Conservation (phyloP, 2,329 filamentous ascomycete genomes). For the Xylaria sp. region DNA sequence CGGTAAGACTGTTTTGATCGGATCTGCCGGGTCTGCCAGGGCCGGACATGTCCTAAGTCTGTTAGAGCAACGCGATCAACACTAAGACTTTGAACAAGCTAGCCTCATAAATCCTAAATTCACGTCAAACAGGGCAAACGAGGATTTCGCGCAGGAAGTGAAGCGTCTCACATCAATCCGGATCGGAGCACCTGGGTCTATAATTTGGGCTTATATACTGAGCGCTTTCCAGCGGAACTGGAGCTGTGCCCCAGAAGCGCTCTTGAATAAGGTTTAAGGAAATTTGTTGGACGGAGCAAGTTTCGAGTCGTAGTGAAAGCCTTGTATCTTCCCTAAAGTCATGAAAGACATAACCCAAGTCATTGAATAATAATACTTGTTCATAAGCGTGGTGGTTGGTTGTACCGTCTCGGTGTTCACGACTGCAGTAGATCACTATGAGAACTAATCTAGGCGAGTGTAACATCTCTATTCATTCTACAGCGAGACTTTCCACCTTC, state of each 20-base stretch:
- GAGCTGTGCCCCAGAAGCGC: background rate
- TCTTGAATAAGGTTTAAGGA: background rate
- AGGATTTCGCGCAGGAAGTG: background rate
- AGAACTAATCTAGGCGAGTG: too few species aligned
- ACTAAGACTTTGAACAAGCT: too few species aligned
- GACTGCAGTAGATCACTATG: background rate
- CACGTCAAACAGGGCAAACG: conserved; percentile 12
- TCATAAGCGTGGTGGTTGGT: too few species aligned
- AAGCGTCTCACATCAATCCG: conserved; percentile 7
- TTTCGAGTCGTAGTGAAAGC: background rate
- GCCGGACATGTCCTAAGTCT: conserved; percentile 2
- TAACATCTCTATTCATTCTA: background rate
- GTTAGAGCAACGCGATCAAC: background rate
- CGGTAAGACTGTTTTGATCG: conserved; percentile 8
- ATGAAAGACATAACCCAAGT: too few species aligned
- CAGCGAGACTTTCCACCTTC: background rate
- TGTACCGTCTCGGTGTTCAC: too few species aligned
- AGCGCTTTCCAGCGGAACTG: too few species aligned
- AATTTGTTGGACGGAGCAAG: background rate
- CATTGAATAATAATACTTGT: too few species aligned
- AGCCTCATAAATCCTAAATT: background rate
- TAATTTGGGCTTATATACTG: background rate
- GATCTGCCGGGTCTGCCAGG: conserved; percentile 10
- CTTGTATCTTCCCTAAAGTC: too few species aligned
- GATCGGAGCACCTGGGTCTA: conserved; percentile 1